Evolutionary conservation across 139 green algal genomes (phyloP).

Genomic region (Haematococcus lacustris): DNA sequence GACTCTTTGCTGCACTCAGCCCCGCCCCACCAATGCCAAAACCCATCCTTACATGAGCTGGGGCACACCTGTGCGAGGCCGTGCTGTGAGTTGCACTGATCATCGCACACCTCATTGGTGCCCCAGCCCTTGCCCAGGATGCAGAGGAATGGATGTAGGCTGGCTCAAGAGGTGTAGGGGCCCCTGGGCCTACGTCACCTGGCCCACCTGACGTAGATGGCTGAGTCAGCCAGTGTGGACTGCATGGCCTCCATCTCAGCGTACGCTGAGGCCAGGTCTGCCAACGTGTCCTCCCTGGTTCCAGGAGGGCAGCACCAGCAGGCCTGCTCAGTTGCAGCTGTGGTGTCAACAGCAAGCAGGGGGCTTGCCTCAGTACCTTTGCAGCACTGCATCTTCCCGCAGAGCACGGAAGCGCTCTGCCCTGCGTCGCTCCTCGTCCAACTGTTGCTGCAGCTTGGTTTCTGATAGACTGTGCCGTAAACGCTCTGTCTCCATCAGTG

Average conservation of each 20-base stretch:
- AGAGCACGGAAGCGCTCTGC: background rate
- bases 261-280: conserved; percentile 35
- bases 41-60: no score
- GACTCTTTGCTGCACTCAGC: no score
- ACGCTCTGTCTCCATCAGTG: conserved; percentile 32
- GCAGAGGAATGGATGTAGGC: no score
- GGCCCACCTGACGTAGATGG: conserved; percentile 32
- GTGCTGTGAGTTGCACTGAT: no score
- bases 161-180: no score
- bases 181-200: no score
- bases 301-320: background rate
- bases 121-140: no score
- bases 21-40: no score
- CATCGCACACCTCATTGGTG: no score
- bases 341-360: background rate
- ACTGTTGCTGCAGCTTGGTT: conserved; percentile 13
- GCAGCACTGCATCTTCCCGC: background rate
- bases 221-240: conserved; percentile 41
- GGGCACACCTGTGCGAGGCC: no score
- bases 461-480: conserved; percentile 20
- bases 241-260: conserved; percentile 48
- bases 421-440: conserved; percentile 3
- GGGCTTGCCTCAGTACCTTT: background rate
- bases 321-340: background rate
- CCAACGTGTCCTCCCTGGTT: conserved; percentile 34